These are phyloP conservation scores for Lonicera japonica DNA, from an alignment of 129 eudicot genomes.

Conservation along the genomic window DNA sequence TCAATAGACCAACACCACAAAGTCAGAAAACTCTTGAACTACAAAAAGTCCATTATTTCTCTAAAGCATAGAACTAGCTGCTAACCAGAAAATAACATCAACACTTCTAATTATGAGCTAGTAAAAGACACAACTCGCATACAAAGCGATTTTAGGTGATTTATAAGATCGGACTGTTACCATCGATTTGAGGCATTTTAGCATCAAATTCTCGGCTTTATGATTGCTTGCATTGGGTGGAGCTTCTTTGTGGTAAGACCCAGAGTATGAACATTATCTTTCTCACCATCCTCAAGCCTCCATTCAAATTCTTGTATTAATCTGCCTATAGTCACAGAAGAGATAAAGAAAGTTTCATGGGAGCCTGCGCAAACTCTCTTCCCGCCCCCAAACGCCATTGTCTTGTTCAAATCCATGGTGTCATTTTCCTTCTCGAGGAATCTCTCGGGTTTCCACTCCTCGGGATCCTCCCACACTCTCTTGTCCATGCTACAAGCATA, in stretches of 20 bases:
- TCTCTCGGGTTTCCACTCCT: conserved; percentile 54
- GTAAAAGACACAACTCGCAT: too few relatives aligned
- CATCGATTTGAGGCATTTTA: too few relatives aligned
- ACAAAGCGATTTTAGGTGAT: too few relatives aligned
- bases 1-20: too few relatives aligned
- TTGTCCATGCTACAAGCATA: conserved; percentile 52
- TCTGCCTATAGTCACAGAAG: conserved; percentile 35
- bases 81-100: too few relatives aligned
- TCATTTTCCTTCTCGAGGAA: conserved; percentile 28
- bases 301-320: conserved; percentile 62
- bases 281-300: conserved; percentile 33
- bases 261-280: conserved; percentile 35
- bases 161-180: too few relatives aligned
- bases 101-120: too few relatives aligned
- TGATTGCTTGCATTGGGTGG: conserved; percentile 46
- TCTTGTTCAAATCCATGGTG: conserved; percentile 24
- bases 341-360: conserved; percentile 49
- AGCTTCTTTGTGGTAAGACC: conserved; percentile 55
- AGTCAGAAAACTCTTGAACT: too few relatives aligned
- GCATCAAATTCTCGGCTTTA: conserved; percentile 27
- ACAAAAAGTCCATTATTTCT: too few relatives aligned
- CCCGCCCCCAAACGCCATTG: conserved; percentile 68
- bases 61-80: too few relatives aligned
- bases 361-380: conserved; percentile 58
- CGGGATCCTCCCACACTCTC: conserved; percentile 48